Conservation (phyloP, 768 basidiomycete genomes). For the Chalciporus piperatus region DNA sequence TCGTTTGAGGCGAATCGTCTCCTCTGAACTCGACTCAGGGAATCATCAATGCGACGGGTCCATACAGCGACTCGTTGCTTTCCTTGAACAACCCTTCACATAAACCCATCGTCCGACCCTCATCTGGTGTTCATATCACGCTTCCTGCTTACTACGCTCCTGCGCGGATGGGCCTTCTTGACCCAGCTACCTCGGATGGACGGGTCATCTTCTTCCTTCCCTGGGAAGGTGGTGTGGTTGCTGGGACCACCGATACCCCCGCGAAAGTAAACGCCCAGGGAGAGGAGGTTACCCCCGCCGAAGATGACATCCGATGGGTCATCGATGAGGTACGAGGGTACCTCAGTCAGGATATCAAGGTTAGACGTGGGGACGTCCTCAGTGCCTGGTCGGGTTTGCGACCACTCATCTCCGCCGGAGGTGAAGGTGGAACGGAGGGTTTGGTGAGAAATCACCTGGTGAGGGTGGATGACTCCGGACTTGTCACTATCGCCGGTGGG, state of each 20-base stretch:
- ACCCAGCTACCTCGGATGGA: conserved; percentile 93
- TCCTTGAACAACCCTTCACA: conserved; percentile 75
- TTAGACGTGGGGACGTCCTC: conserved; percentile 90
- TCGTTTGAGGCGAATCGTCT: not conserved
- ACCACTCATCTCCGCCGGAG: conserved; percentile 83
- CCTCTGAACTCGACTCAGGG: conserved; percentile 45
- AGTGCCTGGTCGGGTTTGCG: conserved; percentile 93
- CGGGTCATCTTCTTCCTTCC: conserved; percentile 99
- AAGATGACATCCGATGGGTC: conserved; percentile 97
- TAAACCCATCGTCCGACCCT: conserved; percentile 87
- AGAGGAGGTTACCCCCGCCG: conserved; percentile 73
- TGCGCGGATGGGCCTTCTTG: conserved; percentile 90
- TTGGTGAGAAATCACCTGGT: conserved; percentile 94
- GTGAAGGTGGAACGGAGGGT: conserved; percentile 72
- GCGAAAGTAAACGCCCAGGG: conserved; percentile 54
- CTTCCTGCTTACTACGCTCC: conserved; percentile 97
- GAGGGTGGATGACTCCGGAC: conserved; percentile 71
- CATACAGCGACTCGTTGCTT: conserved; percentile 85
- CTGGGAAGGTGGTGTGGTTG: conserved; percentile 97
- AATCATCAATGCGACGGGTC: conserved; percentile 95
- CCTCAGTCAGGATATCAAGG: conserved; percentile 88
- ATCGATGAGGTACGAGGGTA: conserved; percentile 90
- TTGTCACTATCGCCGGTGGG: conserved; percentile 93
- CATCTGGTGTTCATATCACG: conserved; percentile 93
- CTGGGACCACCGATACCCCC: conserved; percentile 92